These are phyloP conservation scores for Leccinum imitatum DNA, from an alignment of 768 basidiomycete genomes.

Conservation along the genomic window DNA sequence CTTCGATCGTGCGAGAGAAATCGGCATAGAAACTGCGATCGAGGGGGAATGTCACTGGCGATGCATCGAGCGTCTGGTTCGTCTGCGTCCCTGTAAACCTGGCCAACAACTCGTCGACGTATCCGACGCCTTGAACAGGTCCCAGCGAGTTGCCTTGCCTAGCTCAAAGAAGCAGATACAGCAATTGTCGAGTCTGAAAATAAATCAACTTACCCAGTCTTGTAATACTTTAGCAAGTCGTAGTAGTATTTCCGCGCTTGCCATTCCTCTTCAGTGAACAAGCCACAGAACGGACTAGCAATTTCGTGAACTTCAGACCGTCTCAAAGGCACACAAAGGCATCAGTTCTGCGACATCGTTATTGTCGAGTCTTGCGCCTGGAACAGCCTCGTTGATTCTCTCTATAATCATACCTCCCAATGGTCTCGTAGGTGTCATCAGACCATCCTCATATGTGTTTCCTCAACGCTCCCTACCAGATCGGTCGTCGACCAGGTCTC, in stretches of 20 bases:
- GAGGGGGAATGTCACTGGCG: constrained; percentile 71
- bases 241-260: constrained; percentile 63
- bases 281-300: constrained; percentile 64
- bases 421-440: too few relatives aligned
- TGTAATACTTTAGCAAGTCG: constrained; percentile 79
- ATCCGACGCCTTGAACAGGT: constrained; percentile 81
- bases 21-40: constrained; percentile 69
- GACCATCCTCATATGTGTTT: too few relatives aligned
- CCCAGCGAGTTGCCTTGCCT: constrained; percentile 72
- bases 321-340: constrained; percentile 80
- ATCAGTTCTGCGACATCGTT: constrained; percentile 60
- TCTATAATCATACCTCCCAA: constrained; percentile 39
- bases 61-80: constrained; percentile 70
- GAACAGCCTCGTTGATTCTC: constrained; percentile 59
- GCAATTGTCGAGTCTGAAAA: neutral
- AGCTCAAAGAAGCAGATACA: constrained; percentile 3
- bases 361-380: constrained; percentile 57
- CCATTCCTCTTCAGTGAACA: constrained; percentile 69
- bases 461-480: too few relatives aligned
- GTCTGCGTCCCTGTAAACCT: constrained; percentile 78
- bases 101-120: constrained; percentile 85
- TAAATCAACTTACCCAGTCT: constrained; percentile 54
- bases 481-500: too few relatives aligned
- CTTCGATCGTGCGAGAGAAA: constrained; percentile 70
- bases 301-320: constrained; percentile 43